Base-by-base conservation (phyloP, 1,284 basidiomycete species). In the Wolfiporia cocos region DNA sequence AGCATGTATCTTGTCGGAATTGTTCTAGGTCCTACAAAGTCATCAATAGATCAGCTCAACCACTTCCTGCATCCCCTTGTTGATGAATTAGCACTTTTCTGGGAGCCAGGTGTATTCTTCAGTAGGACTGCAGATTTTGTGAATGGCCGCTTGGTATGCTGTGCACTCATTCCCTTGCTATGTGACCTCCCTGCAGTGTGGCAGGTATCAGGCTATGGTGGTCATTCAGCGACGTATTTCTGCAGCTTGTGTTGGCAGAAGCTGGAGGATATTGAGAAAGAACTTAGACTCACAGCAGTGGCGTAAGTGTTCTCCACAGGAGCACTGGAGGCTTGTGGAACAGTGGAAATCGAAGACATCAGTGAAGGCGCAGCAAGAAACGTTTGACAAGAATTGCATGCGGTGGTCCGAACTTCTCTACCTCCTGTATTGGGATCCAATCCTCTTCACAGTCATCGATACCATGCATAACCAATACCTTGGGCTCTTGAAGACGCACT, bases 351-450 rank as follows among this genome's bases (percentile, higher is more conserved):
- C 7, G 14, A 14, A 7, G 3, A 42, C 64, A 3, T 53, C 26
- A 7, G 7, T 9, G 7, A 14, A 28, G 26, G 26, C 26, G 7
- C 26, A 14, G 7, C 9, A 7, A 37, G 9, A 34, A 21, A 34
- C 57, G 1, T 54, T 58, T 29, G 33, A 49, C 3, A 34, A 37
- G 14, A 39, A 42, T 38, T 53, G 58, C 14, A 39, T 60, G 12
- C 48, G 58, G 14, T 65, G 57, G 52, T 40, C 50, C 2, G 47
- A 42, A 11, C 38, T 61, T 1, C 43, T 57, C 22, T 35, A 46
- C 11, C 54, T 66, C 9, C 52, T 54, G 0, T 68, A 67, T 40
- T 69, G 65, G 64, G 49, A 66, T 41, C 61, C 65, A 1, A 43
- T 56, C 17, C 26, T 28, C 2, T 64, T 51, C 35, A 49, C 53